phyloP scores from a whole-genome alignment of 2,329 filamentous ascomycete species.

The Neonectria punicea region DNA sequence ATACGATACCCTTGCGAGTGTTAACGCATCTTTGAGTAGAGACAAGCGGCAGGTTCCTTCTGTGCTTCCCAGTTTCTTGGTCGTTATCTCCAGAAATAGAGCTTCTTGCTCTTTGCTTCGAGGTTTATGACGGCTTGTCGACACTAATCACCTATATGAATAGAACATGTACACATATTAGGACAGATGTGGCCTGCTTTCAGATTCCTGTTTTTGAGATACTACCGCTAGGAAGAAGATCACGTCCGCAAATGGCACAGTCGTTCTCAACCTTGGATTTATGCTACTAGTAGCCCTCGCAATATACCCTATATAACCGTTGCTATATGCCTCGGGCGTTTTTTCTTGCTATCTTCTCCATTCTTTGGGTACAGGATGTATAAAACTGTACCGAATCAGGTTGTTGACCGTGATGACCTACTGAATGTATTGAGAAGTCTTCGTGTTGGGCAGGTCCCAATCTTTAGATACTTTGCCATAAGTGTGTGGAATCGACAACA shows the following conservation, averaged over 20 bases:
- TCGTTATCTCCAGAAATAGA: not conserved
- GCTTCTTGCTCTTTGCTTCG: too few relatives aligned
- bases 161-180: too few relatives aligned
- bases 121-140: not conserved
- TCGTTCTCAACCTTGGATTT: not conserved
- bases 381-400: too few relatives aligned
- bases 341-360: not conserved
- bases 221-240: too few relatives aligned
- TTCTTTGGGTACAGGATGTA: not conserved
- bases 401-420: not conserved
- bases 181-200: not conserved
- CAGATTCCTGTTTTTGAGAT: not conserved
- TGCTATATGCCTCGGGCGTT: not conserved
- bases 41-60: not conserved
- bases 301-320: not conserved
- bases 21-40: not conserved
- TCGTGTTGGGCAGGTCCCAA: too few relatives aligned
- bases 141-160: not conserved
- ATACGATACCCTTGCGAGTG: not conserved
- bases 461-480: too few relatives aligned
- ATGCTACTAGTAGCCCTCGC: not conserved
- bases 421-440: too few relatives aligned
- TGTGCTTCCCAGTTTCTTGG: not conserved
- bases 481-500: too few relatives aligned
- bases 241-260: not conserved